phyloP scores from a whole-genome alignment of 2,329 filamentous ascomycete species.

The Trichoderma simmonsii region DNA sequence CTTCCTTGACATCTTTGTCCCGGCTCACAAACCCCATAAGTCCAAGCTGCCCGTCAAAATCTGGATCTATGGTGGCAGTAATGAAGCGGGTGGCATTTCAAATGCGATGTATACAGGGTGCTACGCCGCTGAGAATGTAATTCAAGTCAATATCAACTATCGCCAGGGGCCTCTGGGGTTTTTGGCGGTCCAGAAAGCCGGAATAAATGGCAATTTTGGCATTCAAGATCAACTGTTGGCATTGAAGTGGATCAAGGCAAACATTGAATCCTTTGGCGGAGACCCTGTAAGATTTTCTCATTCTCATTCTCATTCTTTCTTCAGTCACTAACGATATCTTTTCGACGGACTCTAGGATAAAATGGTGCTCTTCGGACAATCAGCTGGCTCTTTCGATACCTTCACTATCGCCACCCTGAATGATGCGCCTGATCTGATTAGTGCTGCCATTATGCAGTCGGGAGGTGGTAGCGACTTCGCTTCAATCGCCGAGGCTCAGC shows the following conservation, averaged over 20 bases:
- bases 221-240: constrained; percentile 21
- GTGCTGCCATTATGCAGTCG: background rate
- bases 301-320: background rate
- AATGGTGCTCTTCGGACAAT: background rate
- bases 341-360: background rate
- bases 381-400: background rate
- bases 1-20: background rate
- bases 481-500: background rate
- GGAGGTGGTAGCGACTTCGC: background rate
- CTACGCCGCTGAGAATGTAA: constrained; percentile 29
- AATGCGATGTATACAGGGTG: constrained; percentile 23
- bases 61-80: constrained; percentile 21
- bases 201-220: constrained; percentile 22
- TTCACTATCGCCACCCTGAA: background rate
- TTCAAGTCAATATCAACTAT: constrained; percentile 23
- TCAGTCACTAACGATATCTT: background rate
- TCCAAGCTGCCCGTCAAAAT: constrained; percentile 23
- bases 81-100: constrained; percentile 15
- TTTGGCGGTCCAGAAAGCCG: constrained; percentile 1
- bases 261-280: constrained; percentile 35
- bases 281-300: constrained; percentile 27
- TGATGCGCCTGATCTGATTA: background rate
- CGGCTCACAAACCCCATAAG: background rate
- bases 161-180: constrained; percentile 21
- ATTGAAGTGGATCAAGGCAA: constrained; percentile 20